phyloP scores from a whole-genome alignment of 257 asterid genomes.

The Gardenia jasminoides region DNA sequence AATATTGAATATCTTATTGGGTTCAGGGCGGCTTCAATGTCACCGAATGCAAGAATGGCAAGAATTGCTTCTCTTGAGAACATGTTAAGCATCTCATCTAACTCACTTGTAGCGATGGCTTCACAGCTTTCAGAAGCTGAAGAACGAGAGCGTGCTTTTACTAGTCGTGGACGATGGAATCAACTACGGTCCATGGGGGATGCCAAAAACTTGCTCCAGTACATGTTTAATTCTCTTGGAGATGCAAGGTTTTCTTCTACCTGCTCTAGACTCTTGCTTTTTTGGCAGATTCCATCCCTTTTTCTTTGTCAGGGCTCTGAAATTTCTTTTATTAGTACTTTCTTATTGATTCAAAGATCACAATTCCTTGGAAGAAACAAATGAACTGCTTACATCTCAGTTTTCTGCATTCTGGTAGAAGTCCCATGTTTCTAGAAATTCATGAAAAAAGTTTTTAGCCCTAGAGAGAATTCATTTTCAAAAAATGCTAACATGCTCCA shows the following conservation, averaged over 20 bases:
- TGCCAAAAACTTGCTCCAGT: slow-evolving; percentile 79
- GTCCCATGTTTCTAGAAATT: background rate
- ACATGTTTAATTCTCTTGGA: slow-evolving; percentile 83
- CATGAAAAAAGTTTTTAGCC: background rate
- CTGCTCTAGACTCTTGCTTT: background rate
- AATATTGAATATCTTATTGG: slow-evolving; percentile 7
- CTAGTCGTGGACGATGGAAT: slow-evolving; percentile 91
- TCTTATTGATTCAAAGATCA: background rate
- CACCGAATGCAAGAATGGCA: slow-evolving; percentile 87
- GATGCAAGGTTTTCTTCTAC: slow-evolving; percentile 61
- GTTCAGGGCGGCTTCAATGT: slow-evolving; percentile 86
- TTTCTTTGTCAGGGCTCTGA: background rate
- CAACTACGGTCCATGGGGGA: slow-evolving; percentile 98
- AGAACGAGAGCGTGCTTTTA: slow-evolving; percentile 84
- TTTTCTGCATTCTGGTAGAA: background rate
- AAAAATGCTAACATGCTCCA: background rate
- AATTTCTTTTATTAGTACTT: background rate
- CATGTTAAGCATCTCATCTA: slow-evolving; percentile 91
- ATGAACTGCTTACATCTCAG: background rate
- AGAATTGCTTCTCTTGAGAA: slow-evolving; percentile 94
- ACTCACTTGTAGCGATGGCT: slow-evolving; percentile 96
- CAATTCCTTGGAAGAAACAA: background rate
- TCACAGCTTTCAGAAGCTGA: slow-evolving; percentile 99
- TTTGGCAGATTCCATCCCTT: background rate
- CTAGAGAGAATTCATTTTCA: background rate